phyloP scores from a whole-genome alignment of 2,329 filamentous ascomycete species.

The Alternaria sp. region DNA sequence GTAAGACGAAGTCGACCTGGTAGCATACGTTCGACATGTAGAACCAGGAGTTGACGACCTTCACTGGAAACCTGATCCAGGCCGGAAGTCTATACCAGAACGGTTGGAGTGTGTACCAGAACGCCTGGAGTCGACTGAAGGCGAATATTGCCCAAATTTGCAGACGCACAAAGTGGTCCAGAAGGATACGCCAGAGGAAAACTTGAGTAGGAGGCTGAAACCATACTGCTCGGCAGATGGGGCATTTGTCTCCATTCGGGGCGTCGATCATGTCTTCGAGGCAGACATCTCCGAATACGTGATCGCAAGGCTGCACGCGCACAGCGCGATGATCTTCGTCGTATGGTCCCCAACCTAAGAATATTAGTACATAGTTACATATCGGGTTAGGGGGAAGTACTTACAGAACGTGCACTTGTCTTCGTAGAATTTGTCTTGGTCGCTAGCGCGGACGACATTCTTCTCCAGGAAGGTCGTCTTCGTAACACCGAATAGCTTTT shows the following conservation, averaged over 20 bases:
- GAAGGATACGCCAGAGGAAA: not conserved
- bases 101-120: not conserved
- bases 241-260: constrained; percentile 12
- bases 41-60: not conserved
- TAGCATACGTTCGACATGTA: not conserved
- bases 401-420: constrained; percentile 16
- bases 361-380: not conserved
- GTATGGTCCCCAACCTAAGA: constrained; percentile 17
- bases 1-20: not conserved
- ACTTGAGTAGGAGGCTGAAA: not conserved
- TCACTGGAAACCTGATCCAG: not conserved
- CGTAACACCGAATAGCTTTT: not conserved
- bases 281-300: constrained; percentile 21
- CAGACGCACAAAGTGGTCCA: not conserved
- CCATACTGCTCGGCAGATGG: constrained; percentile 10
- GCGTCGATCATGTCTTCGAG: constrained; percentile 3
- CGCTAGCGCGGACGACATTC: constrained; percentile 14
- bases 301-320: constrained; percentile 20
- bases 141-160: not conserved
- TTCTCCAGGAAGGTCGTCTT: constrained; percentile 11
- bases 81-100: not conserved
- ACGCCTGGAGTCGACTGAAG: not conserved
- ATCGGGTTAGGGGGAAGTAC: not conserved
- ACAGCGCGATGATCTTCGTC: constrained; percentile 14
- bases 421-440: constrained; percentile 17